Conservation (phyloP, 208 protist genomes). For the Leishmania major region DNA sequence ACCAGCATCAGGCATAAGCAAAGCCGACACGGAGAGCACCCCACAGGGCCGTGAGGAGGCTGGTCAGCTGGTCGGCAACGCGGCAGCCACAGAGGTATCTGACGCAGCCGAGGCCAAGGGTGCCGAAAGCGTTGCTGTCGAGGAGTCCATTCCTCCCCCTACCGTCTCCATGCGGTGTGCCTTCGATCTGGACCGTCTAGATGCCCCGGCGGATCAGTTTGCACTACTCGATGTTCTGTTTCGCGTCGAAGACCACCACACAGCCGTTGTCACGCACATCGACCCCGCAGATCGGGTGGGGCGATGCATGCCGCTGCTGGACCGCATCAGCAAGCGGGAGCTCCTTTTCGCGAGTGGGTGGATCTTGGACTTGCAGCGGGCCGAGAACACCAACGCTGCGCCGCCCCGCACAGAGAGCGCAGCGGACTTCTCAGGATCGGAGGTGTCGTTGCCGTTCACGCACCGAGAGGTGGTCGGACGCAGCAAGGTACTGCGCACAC, state of each 20-base stretch:
- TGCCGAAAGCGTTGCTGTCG: neutral
- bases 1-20: neutral
- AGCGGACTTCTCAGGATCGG: neutral
- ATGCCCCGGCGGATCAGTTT: neutral
- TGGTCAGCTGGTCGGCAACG: neutral
- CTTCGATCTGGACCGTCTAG: neutral
- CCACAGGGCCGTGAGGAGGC: neutral
- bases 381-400: neutral
- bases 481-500: conserved; percentile 42
- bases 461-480: conserved; percentile 45
- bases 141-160: conserved; percentile 1
- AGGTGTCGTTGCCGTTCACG: neutral
- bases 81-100: neutral
- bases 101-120: neutral
- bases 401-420: neutral
- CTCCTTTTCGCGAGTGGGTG: conserved; percentile 46
- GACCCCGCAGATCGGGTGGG: conserved; percentile 38
- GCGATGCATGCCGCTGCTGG: conserved; percentile 44
- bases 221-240: conserved; percentile 41
- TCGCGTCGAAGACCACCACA: conserved; percentile 43
- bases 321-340: conserved; percentile 35
- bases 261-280: conserved; percentile 35
- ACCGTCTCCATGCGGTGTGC: conserved; percentile 31
- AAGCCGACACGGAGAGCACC: neutral
- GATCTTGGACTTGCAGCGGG: conserved; percentile 32